These are phyloP conservation scores for Kodamaea sp. DNA, from an alignment of 1,139 yeast species.

Conservation along the genomic window DNA sequence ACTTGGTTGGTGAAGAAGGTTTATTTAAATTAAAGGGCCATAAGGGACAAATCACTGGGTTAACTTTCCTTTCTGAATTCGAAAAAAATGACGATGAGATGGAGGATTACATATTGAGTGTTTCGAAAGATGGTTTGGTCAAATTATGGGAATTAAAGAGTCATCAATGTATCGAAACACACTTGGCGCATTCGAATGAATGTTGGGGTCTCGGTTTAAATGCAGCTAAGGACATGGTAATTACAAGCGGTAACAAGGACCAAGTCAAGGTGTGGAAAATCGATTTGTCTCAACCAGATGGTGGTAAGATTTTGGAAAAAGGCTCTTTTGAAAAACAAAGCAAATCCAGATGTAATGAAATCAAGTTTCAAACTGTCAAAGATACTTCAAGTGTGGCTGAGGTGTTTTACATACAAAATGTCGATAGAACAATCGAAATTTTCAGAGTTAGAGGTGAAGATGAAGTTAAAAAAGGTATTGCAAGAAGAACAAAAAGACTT, in stretches of 20 bases:
- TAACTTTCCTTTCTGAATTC: slow-evolving; percentile 43
- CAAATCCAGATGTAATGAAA: slow-evolving; percentile 64
- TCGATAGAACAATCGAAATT: slow-evolving; percentile 78
- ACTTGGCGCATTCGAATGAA: slow-evolving; percentile 88
- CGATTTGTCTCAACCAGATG: slow-evolving; percentile 51
- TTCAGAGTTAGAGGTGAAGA: slow-evolving; percentile 75
- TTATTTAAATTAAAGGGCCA: slow-evolving; percentile 84
- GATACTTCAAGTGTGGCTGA: slow-evolving; percentile 26
- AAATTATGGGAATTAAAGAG: slow-evolving; percentile 91
- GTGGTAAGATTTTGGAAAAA: slow-evolving; percentile 50
- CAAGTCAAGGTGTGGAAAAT: slow-evolving; percentile 82
- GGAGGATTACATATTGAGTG: slow-evolving; percentile 71
- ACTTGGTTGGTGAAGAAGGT: slow-evolving; percentile 88
- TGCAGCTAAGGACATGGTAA: slow-evolving; percentile 34
- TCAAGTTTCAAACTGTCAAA: slow-evolving; percentile 48
- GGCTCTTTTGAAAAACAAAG: slow-evolving; percentile 79
- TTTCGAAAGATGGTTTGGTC: slow-evolving; percentile 84
- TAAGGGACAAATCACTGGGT: slow-evolving; percentile 81
- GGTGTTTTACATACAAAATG: slow-evolving; percentile 67
- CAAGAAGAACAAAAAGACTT: slow-evolving; percentile 76
- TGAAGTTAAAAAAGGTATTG: slow-evolving; percentile 74
- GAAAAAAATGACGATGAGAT: slow-evolving; percentile 42
- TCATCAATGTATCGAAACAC: slow-evolving; percentile 91
- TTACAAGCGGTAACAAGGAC: slow-evolving; percentile 78
- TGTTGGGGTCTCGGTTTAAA: slow-evolving; percentile 77